Evolutionary conservation across 306 rosid genomes (phyloP).

Genomic region (Rosa lucieae): DNA sequence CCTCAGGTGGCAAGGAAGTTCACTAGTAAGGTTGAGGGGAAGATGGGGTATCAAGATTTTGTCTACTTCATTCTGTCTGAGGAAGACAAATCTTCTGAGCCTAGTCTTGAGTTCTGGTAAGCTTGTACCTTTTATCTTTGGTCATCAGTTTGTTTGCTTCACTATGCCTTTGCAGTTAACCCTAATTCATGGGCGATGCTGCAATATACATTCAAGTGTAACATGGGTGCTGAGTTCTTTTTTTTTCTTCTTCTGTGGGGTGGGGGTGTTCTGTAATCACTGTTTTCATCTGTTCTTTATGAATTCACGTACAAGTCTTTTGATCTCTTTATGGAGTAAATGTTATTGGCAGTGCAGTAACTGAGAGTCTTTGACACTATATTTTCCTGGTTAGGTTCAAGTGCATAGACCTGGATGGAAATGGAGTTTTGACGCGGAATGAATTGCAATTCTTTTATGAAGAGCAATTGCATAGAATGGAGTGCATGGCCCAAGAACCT

Average conservation of each 20-base stretch:
- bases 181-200: conserved; percentile 3
- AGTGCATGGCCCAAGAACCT: conserved; percentile 99
- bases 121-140: conserved; percentile 21
- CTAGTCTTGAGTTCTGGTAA: conserved; percentile 98
- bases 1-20: conserved; percentile 91
- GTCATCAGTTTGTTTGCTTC: conserved; percentile 20
- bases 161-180: conserved; percentile 4
- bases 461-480: conserved; percentile 99
- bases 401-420: conserved; percentile 97
- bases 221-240: background rate
- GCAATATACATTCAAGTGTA: background rate
- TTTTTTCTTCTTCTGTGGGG: background rate
- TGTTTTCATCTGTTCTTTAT: background rate
- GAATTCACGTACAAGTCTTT: conserved; percentile 15
- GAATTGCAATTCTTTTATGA: conserved; percentile 98
- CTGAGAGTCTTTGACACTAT: conserved; percentile 27
- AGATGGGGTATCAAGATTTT: conserved; percentile 99
- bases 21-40: conserved; percentile 90
- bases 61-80: conserved; percentile 96
- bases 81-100: conserved; percentile 96
- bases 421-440: conserved; percentile 83
- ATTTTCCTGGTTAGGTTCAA: conserved; percentile 71
- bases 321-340: conserved; percentile 5
- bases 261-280: background rate
- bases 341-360: conserved; percentile 15